phyloP scores from a whole-genome alignment of 1,284 basidiomycete genomes.

The Ceratobasidium sp. region DNA sequence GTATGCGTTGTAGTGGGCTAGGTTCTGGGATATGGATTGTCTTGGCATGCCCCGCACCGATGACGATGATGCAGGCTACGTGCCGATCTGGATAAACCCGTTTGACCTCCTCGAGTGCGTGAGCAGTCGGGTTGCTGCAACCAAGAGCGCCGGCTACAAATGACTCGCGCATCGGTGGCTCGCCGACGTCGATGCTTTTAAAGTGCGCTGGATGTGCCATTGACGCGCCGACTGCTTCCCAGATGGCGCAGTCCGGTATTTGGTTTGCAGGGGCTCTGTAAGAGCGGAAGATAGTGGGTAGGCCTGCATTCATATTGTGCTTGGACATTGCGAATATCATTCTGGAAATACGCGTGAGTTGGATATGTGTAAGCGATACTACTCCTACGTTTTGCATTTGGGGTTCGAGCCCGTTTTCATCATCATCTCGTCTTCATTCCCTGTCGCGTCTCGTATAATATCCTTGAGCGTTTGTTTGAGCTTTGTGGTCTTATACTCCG shows the following conservation, averaged over 20 bases:
- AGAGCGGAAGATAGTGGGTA: slow-evolving; percentile 6
- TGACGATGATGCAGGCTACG: slow-evolving; percentile 9
- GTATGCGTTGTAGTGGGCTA: neutral
- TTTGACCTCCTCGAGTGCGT: slow-evolving; percentile 2
- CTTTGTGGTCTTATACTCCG: too few species aligned
- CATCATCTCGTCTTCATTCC: neutral
- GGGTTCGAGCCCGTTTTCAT: neutral
- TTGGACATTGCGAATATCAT: slow-evolving; percentile 20
- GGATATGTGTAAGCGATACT: neutral
- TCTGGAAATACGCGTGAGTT: neutral
- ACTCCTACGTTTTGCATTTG: neutral
- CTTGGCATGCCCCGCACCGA: slow-evolving; percentile 10
- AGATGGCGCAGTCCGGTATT: too few species aligned
- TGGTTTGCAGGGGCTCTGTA: too few species aligned
- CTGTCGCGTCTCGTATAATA: neutral
- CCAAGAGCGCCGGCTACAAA: neutral
- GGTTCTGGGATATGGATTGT: neutral
- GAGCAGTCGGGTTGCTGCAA: neutral
- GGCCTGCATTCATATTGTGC: neutral
- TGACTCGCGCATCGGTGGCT: too few species aligned
- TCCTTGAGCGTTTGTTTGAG: slow-evolving; percentile 4
- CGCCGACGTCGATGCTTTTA: too few species aligned
- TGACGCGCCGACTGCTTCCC: too few species aligned
- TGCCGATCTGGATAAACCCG: neutral
- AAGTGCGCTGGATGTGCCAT: too few species aligned